Percentiles rank a stretch among this genome's conserved stretches.
Evolutionary conservation across 2,329 filamentous ascomycete genomes (phyloP).

Genomic region (Ascochyta clinopodiicola): DNA sequence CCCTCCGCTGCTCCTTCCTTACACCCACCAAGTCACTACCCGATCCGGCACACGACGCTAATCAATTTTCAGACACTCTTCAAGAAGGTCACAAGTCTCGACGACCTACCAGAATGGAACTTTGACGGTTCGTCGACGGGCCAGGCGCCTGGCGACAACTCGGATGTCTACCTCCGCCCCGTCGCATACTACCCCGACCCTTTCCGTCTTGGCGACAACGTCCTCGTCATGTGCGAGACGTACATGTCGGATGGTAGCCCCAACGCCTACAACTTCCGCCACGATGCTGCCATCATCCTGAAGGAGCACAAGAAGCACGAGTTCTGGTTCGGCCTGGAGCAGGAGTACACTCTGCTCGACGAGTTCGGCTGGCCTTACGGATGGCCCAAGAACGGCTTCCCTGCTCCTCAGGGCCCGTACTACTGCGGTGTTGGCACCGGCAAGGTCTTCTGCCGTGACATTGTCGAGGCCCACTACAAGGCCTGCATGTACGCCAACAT

Average conservation of each 20-base stretch:
- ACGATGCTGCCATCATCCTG: conserved; percentile 91
- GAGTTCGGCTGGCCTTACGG: conserved; percentile 87
- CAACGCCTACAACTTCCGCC: conserved; percentile 98
- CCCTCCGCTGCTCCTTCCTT: conserved; percentile 5
- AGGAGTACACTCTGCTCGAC: conserved; percentile 96
- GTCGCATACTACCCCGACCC: conserved; percentile 89
- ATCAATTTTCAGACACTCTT: conserved; percentile 63
- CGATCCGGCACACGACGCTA: conserved; percentile 23
- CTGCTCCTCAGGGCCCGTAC: conserved; percentile 91
- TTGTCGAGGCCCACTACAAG: conserved; percentile 94
- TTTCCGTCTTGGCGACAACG: conserved; percentile 87
- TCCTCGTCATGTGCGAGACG: conserved; percentile 92
- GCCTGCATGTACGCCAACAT: conserved; percentile 87
- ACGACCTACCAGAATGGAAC: conserved; percentile 79
- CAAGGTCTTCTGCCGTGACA: conserved; percentile 97
- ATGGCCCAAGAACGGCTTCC: conserved; percentile 87
- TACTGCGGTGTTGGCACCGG: conserved; percentile 98
- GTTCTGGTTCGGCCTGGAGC: conserved; percentile 98
- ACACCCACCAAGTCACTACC: conserved; percentile 5
- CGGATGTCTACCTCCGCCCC: conserved; percentile 94
- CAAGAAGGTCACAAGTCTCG: conserved; percentile 63
- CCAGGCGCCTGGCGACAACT: conserved; percentile 94
- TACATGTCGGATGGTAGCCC: conserved; percentile 93
- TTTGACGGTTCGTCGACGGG: conserved; percentile 89
- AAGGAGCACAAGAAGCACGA: conserved; percentile 79